Evolutionary conservation across 306 rosid genomes (phyloP).

Genomic region (Quercus variabilis): DNA sequence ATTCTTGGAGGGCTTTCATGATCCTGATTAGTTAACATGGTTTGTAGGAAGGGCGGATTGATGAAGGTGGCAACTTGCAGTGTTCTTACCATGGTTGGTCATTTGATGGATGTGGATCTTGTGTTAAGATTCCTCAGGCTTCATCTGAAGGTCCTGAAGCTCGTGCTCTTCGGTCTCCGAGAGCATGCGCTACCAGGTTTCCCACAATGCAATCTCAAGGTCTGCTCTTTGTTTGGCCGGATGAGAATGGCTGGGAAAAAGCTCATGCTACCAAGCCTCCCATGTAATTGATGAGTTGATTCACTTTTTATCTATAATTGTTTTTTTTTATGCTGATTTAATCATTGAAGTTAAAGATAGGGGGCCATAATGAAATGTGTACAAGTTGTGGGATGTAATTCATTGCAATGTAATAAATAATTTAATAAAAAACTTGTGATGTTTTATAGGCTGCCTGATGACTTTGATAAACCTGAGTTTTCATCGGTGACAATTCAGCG

Average conservation of each 20-base stretch:
- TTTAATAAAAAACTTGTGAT: slow-evolving; percentile 2
- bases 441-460: slow-evolving; percentile 83
- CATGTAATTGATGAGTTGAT: slow-evolving; percentile 52
- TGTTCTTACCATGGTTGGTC: slow-evolving; percentile 99
- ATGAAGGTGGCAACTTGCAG: slow-evolving; percentile 89
- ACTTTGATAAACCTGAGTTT: slow-evolving; percentile 75
- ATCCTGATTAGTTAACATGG: slow-evolving; percentile 11
- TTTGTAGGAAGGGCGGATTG: slow-evolving; percentile 89
- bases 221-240: slow-evolving; percentile 96
- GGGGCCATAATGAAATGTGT: background rate
- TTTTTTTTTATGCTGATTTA: background rate
- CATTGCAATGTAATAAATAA: background rate
- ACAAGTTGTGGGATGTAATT: background rate
- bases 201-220: slow-evolving; percentile 93
- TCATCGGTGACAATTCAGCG: slow-evolving; percentile 95
- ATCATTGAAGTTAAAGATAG: slow-evolving; percentile 17
- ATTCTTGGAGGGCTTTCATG: background rate
- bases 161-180: slow-evolving; percentile 70
- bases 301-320: slow-evolving; percentile 5
- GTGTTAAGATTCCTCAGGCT: slow-evolving; percentile 87
- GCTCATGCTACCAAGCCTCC: slow-evolving; percentile 79
- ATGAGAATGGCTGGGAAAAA: slow-evolving; percentile 94
- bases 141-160: slow-evolving; percentile 85
- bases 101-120: slow-evolving; percentile 83
- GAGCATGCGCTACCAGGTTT: slow-evolving; percentile 79